Base-by-base conservation (phyloP, 768 basidiomycete genomes). In the Botryobasidium botryosum region DNA sequence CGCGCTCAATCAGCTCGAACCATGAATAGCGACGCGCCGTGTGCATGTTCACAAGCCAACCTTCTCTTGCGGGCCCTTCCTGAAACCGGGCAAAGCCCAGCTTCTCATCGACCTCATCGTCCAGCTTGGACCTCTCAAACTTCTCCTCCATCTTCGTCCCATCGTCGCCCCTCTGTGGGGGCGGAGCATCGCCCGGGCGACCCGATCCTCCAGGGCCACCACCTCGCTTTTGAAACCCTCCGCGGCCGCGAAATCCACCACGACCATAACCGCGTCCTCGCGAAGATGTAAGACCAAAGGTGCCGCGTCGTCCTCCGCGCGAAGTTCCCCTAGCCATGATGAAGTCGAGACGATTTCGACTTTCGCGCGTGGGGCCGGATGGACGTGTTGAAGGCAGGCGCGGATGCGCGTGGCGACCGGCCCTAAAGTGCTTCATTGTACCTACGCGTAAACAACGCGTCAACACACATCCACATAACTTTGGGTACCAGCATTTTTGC, bases 21-120 rank as follows among this genome's bases (percentile, higher is more conserved):
- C 40, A 44, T 6, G 24, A 13, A 23, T 6, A 23, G 25, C 10
- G n/a, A 28, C 83, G 52, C 57, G 90, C 88, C 43, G 94, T 86
- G 59, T 92, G 91, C 92, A 99, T 97, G 57, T 97, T 97, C 50
- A 99, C 77, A 56, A 99, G 64, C 94, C 94, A 97, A 2, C 91
- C 94, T 44, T 84, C 81, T 57, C 68, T 75, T 54, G 65, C 65
- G 3, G 68, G 62, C 0, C 91, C 92, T 56, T 91, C 83, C 48
- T 84, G 76, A 40, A 85, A 66, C 50, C 79, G 70, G 32, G 65
- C 64, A 60, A 97, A 99, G 0, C 94, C 94, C 15, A 97, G 66
- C 59, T 84, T 86, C 62, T 86, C 87, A 56, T 99, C 94, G 17
- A 96, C 73, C 54, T 92, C 87, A 59, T 97, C 88, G 50, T 63